Evolutionary conservation across 345 rosid species (phyloP).

Genomic region (Eucalyptus virginea): DNA sequence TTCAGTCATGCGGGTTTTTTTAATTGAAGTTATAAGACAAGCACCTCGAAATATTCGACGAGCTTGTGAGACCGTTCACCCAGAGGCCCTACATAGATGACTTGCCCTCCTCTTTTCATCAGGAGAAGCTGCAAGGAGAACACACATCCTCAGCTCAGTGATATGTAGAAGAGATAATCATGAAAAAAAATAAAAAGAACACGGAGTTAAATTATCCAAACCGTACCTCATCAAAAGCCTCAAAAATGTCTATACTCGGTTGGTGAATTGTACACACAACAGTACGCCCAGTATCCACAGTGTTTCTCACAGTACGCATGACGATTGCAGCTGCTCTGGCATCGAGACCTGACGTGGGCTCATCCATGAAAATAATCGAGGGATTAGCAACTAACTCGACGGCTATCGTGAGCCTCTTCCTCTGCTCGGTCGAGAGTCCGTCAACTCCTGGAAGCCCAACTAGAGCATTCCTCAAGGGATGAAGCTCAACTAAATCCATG

Average conservation of each 20-base stretch:
- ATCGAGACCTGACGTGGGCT: constrained; percentile 10
- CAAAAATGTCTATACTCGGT: constrained; percentile 7
- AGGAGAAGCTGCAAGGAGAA: background rate
- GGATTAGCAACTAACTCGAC: constrained; percentile 10
- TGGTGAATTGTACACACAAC: constrained; percentile 14
- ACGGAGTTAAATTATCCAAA: background rate
- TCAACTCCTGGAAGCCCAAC: constrained; percentile 6
- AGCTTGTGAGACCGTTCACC: background rate
- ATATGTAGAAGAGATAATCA: background rate
- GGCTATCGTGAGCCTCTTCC: constrained; percentile 7
- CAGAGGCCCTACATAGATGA: background rate
- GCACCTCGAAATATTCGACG: background rate
- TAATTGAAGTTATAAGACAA: background rate
- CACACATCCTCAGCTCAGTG: background rate
- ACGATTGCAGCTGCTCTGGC: constrained; percentile 13
- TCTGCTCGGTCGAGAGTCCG: constrained; percentile 5
- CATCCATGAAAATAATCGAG: constrained; percentile 11
- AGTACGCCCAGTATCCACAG: constrained; percentile 7
- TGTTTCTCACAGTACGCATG: constrained; percentile 9
- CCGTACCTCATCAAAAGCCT: constrained; percentile 8
- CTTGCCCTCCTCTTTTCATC: background rate
- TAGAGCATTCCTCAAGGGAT: constrained; percentile 1
- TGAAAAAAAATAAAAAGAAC: background rate
- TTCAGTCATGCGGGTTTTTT: background rate
- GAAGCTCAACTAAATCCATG: constrained; percentile 5